These are phyloP conservation scores for Grosmannia penicillata DNA, from an alignment of 2,329 filamentous ascomycete species.

Conservation along the genomic window DNA sequence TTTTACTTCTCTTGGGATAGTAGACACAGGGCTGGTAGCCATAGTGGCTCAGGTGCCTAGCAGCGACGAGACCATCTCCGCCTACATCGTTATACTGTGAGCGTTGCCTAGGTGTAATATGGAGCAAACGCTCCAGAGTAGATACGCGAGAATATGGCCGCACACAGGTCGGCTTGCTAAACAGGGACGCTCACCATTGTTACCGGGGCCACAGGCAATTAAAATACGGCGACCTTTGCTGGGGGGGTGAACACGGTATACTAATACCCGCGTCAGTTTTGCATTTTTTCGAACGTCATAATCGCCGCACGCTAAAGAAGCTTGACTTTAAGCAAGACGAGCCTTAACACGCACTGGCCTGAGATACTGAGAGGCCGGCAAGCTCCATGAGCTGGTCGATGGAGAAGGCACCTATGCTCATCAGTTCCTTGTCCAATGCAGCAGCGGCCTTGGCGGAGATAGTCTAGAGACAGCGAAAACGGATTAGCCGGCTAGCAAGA, in stretches of 20 bases:
- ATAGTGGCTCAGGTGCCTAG: slow-evolving; percentile 80
- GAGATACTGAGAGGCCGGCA: slow-evolving; percentile 81
- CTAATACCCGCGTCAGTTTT: slow-evolving; percentile 24
- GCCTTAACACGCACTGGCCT: slow-evolving; percentile 49
- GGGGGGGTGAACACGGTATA: slow-evolving; percentile 72
- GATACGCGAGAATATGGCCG: not conserved
- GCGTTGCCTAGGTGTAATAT: not conserved
- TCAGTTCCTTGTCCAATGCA: slow-evolving; percentile 83
- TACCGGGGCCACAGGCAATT: slow-evolving; percentile 78
- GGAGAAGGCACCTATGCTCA: slow-evolving; percentile 77
- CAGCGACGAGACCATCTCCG: slow-evolving; percentile 87
- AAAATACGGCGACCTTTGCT: slow-evolving; percentile 58
- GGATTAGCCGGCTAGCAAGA: no score
- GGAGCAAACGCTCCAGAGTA: no score
- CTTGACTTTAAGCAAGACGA: no score
- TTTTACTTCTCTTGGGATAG: slow-evolving; percentile 85
- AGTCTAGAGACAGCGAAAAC: slow-evolving; percentile 39
- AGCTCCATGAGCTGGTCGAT: slow-evolving; percentile 97
- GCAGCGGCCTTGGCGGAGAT: slow-evolving; percentile 77
- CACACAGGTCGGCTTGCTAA: not conserved
- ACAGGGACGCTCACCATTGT: slow-evolving; percentile 37
- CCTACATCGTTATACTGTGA: slow-evolving; percentile 36
- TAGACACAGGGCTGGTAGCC: slow-evolving; percentile 82
- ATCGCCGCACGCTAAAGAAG: no score
- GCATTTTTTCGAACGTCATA: no score